phyloP scores from a whole-genome alignment of 2,329 filamentous ascomycete genomes.

The Neurospora sp. region DNA sequence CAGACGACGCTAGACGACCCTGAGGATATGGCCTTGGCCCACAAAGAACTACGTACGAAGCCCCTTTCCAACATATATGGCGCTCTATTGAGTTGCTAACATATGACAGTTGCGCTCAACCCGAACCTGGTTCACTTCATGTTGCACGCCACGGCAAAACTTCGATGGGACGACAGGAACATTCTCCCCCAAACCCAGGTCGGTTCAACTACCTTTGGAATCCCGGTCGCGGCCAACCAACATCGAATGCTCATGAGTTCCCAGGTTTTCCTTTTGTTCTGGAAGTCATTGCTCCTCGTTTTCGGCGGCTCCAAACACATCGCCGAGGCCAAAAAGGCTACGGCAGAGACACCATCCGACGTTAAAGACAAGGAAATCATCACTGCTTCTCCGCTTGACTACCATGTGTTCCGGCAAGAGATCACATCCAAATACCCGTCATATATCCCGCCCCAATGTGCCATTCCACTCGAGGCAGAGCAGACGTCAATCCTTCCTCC shows the following conservation, averaged over 20 bases:
- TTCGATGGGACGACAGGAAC: constrained; percentile 64
- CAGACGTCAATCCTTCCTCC: constrained; percentile 86
- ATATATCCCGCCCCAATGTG: constrained; percentile 77
- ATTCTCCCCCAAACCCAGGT: constrained; percentile 53
- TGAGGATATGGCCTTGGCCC: constrained; percentile 35
- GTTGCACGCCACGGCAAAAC: constrained; percentile 55
- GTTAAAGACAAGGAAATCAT: constrained; percentile 63
- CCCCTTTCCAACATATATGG: background rate
- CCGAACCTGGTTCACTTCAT: constrained; percentile 64
- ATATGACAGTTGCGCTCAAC: constrained; percentile 40
- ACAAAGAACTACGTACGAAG: constrained; percentile 40
- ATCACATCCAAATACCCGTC: constrained; percentile 97
- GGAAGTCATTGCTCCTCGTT: constrained; percentile 81
- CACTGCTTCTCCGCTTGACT: constrained; percentile 88
- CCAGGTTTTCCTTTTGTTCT: constrained; percentile 70
- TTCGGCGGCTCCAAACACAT: constrained; percentile 74
- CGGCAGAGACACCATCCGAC: constrained; percentile 46
- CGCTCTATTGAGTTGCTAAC: constrained; percentile 16
- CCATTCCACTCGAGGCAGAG: constrained; percentile 79
- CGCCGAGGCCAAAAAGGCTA: constrained; percentile 60
- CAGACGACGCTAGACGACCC: constrained; percentile 46
- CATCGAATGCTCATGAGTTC: constrained; percentile 14
- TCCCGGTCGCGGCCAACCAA: no score
- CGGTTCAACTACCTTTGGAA: constrained; percentile 22
- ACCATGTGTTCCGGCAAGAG: constrained; percentile 92